Base-by-base conservation (phyloP, 148 eudicot species). In the Cornus controversa region DNA sequence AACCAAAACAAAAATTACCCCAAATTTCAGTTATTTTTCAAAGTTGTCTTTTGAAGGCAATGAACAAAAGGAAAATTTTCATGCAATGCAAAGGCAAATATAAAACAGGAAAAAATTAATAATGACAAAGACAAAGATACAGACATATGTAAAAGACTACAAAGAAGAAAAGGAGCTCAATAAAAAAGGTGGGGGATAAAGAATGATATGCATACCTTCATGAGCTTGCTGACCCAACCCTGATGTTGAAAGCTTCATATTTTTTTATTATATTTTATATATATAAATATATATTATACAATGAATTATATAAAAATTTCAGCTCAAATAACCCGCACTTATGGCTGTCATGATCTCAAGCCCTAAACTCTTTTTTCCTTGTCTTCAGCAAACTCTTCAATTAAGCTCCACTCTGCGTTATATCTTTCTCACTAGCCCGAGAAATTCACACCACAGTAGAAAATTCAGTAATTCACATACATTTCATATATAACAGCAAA, bases 181-280 rank as follows among this genome's bases (percentile, higher is more conserved):
- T 29, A 65, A 58, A 73, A 28, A 40, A 40, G 10, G 45, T 40
- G 45, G 18, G 18, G 6, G n/a, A 26, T 23, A n/a, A 27, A 7
- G 42, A 18, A 25, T n/a, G 5, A 68, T 31, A 76, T n/a, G n/a
- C n/a, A n/a, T 81, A 88, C 91, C 91, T 88, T 88, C 91, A 70
- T 82, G 89, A 84, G 83, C 77, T 79, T 88, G 91, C 73, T 88
- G 87, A 86, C 86, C 81, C 67, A 81, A 66, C 57, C 85, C 91
- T 86, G 91, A 84, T 79, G 91, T 76, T 86, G 91, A 88, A 86
- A 86, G 89, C 91, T 88, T 88, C 91, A 88, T 88, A 70, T 40
- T 77, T 72, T 6, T 73, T 50, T 67, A 37, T 20, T 57, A 57
- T 57, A n/a, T n/a, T n/a, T n/a, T n/a, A 60, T 40, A 1, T 40